Evolutionary conservation across 441 rosid genomes (phyloP).

Genomic region (Aquilaria agallochum): DNA sequence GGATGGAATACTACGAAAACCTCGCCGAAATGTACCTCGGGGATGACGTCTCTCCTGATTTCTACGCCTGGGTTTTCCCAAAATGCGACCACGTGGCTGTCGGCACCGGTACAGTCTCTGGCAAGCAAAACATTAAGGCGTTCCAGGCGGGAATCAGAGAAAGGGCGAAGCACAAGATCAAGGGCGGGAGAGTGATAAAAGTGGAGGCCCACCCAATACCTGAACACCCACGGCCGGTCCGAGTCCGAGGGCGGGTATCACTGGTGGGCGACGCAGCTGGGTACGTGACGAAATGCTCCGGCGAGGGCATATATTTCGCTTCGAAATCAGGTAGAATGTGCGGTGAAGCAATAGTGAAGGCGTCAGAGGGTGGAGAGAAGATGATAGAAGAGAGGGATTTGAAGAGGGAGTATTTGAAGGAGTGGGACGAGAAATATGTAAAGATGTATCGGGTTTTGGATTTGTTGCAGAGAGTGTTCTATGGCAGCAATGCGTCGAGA

Average conservation of each 20-base stretch:
- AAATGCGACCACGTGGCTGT: conserved; percentile 78
- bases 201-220: conserved; percentile 71
- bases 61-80: conserved; percentile 66
- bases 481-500: conserved; percentile 34
- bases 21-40: conserved; percentile 72
- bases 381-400: conserved; percentile 43
- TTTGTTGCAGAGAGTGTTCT: conserved; percentile 49
- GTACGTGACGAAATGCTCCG: conserved; percentile 53
- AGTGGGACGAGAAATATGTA: conserved; percentile 41
- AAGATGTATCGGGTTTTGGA: conserved; percentile 45
- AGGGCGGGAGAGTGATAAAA: conserved; percentile 50
- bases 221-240: conserved; percentile 44
- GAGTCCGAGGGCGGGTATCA: conserved; percentile 48
- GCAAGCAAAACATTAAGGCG: conserved; percentile 35
- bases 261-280: conserved; percentile 64
- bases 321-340: conserved; percentile 50
- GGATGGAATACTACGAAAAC: conserved; percentile 52
- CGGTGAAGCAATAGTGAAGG: conserved; percentile 46
- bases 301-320: conserved; percentile 66
- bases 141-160: conserved; percentile 43
- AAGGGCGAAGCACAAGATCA: conserved; percentile 39
- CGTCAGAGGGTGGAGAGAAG: conserved; percentile 36
- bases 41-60: conserved; percentile 64
- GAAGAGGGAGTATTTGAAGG: conserved; percentile 49
- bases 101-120: conserved; percentile 48